A percentile compares a stretch with the other conserved stretches of the same genome.
phyloP scores from a whole-genome alignment of 129 eudicot species.

The Centella asiatica region DNA sequence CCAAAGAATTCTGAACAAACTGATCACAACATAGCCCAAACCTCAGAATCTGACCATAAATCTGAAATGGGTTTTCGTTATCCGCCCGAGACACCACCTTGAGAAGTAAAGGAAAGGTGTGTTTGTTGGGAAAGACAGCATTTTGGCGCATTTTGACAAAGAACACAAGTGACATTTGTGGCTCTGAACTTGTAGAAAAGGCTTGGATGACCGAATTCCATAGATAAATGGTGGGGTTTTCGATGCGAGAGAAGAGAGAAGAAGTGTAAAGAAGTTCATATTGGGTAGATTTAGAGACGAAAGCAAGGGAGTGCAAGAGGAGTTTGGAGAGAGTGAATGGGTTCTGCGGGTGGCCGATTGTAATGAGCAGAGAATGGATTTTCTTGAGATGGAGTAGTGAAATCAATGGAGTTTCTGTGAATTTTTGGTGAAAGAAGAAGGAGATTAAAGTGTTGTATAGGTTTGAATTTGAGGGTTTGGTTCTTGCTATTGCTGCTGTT shows the following conservation, averaged over 20 bases:
- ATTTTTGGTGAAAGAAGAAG: not conserved
- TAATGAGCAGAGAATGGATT: constrained; percentile 12
- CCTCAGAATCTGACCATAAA: constrained; percentile 18
- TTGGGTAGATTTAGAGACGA: not conserved
- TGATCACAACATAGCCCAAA: constrained; percentile 19
- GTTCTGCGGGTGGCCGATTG: constrained; percentile 10
- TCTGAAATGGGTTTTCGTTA: constrained; percentile 8
- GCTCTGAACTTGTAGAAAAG: constrained; percentile 3
- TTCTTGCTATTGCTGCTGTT: not conserved
- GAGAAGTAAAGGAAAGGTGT: constrained; percentile 31
- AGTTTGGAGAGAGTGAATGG: constrained; percentile 6
- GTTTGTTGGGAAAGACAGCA: constrained; percentile 23
- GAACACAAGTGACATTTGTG: constrained; percentile 2
- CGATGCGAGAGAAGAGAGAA: constrained; percentile 9
- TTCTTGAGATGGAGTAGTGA: constrained; percentile 9
- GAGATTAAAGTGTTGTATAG: not conserved
- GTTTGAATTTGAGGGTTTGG: not conserved
- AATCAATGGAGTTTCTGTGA: not conserved
- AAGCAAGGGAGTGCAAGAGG: constrained; percentile 13
- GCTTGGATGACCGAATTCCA: constrained; percentile 10
- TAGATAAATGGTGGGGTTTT: not conserved
- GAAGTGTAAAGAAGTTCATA: not conserved
- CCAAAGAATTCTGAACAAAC: constrained; percentile 24
- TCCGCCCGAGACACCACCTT: constrained; percentile 18
- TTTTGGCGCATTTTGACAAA: constrained; percentile 6